Evolutionary conservation across 148 eudicot species (phyloP).

Genomic region (Rhododendron ferrugineum): DNA sequence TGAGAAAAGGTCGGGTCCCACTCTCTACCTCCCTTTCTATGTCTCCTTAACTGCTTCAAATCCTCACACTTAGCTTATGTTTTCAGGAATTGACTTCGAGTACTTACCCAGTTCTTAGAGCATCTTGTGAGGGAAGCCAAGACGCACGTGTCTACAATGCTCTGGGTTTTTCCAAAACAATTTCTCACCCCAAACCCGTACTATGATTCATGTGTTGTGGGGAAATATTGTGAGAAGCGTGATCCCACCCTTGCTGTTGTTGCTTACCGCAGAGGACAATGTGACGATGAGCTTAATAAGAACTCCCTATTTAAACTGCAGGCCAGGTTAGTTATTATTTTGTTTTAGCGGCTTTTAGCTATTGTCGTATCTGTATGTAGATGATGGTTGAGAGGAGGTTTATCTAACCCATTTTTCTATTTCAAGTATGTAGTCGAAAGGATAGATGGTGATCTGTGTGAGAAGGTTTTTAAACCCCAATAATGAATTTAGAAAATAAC

Average conservation of each 20-base stretch:
- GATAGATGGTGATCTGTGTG: conserved; percentile 95
- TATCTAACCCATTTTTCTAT: neutral
- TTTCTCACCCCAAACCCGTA: conserved; percentile 92
- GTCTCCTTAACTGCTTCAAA: conserved; percentile 1
- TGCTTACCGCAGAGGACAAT: conserved; percentile 92
- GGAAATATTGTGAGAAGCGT: conserved; percentile 96
- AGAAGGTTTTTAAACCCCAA: conserved; percentile 88
- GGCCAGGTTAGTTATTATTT: conserved; percentile 46
- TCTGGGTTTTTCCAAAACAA: conserved; percentile 75
- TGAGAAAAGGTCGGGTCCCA: conserved; percentile 64
- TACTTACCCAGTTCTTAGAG: conserved; percentile 91
- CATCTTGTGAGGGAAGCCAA: conserved; percentile 98
- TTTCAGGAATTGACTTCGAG: conserved; percentile 82
- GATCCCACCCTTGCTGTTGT: conserved; percentile 98
- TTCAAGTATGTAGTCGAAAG: conserved; percentile 88
- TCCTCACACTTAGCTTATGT: conserved; percentile 11
- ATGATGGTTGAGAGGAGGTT: neutral
- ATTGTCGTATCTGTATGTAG: neutral
- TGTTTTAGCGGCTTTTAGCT: neutral
- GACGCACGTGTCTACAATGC: conserved; percentile 98
- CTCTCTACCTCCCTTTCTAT: neutral
- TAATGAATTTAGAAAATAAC: conserved; percentile 85
- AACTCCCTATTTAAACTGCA: conserved; percentile 91
- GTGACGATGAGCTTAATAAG: conserved; percentile 93
- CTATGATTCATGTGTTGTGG: conserved; percentile 97